Evolutionary conservation across 306 rosid genomes (phyloP), one percentile per base, ranked within the genome.

Genomic region (Biancaea sappan): DNA sequence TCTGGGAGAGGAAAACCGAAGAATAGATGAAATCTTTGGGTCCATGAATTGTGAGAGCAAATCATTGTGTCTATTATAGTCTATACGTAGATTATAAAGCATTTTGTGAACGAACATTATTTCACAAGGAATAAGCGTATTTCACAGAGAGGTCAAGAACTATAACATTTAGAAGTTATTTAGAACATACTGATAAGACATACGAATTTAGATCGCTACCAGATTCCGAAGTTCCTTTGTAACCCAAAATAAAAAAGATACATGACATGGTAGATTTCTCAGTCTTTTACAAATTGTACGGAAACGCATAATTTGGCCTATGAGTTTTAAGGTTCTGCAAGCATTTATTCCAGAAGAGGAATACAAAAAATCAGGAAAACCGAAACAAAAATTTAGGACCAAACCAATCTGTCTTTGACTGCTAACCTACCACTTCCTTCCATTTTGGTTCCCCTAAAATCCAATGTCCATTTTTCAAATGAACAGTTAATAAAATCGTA

Each of bases 391-490:
- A 47, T 79, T 90, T 86, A 92, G 69, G 79, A 71, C 97, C 99
- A 94, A 80, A 74, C 79, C 54, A 76, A 61, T 67, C 74, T 82
- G 74, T 88, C 79, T 87, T 84, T 92, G 37, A 86, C 80, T 6
- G 89, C 81, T 77, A 92, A 60, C 54, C 56, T 77, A 35, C 74
- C 87, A 69, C 64, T 77, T 81, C 69, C 85, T 70, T 83, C 88
- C 31, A 60, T 72, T 76, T 77, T 79, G 71, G 82, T 81, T 78
- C 79, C 90, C 50, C 85, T 43, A 65, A 83, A 90, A 80, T 94
- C 97, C 29, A 94, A 81, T 65, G 96, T 88, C 99, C 99, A 94
- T 81, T 94, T 94, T 90, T 92, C 99, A 66, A 94, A 94, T 58
- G 97, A 80, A 84, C 99, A 92, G 50, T 94, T 84, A 52, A 85